Conservation (phyloP, 148 eudicot species). For the Rhododendron williamsianum region DNA sequence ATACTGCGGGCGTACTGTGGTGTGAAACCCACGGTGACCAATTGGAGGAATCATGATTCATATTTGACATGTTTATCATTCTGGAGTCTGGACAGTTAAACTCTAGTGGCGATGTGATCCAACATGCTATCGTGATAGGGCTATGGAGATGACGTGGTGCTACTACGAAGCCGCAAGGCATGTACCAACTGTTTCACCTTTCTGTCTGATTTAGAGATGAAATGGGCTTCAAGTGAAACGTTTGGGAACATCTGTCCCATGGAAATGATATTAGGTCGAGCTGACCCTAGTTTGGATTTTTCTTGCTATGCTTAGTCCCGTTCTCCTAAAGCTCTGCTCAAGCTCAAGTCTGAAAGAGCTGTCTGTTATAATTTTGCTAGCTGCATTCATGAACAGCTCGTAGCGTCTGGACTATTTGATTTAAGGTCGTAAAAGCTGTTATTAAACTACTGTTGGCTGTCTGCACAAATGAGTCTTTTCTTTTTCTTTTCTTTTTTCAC, state of each 20-base stretch:
- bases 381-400: neutral
- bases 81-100: neutral
- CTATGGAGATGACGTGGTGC: neutral
- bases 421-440: neutral
- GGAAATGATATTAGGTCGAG: neutral
- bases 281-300: neutral
- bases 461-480: neutral
- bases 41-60: neutral
- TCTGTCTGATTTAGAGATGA: neutral
- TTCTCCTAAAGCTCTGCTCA: neutral
- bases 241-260: neutral
- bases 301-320: neutral
- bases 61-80: neutral
- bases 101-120: neutral
- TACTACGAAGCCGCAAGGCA: neutral
- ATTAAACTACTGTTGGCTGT: neutral
- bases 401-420: neutral
- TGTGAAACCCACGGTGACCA: neutral
- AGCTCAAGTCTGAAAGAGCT: neutral
- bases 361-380: neutral
- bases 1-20: neutral
- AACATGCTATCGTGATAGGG: neutral
- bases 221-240: neutral
- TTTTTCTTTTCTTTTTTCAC: neutral
- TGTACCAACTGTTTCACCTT: neutral